Conservation (phyloP, 441 rosid species). For the Eruca vesicaria region DNA sequence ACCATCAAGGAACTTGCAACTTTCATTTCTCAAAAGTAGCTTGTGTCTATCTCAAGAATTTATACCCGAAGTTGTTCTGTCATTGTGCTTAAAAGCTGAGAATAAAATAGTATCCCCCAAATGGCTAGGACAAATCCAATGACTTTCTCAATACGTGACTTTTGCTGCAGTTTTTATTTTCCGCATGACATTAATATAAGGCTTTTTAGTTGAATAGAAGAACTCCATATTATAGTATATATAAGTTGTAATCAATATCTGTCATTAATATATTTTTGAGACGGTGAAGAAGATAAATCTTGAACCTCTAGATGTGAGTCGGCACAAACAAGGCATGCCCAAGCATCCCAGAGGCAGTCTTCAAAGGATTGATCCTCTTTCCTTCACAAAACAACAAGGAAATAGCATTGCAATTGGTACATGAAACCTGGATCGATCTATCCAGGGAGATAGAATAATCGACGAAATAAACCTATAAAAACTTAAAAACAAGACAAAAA, state of each 20-base stretch:
- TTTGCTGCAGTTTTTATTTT: constrained; percentile 65
- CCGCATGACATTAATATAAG: constrained; percentile 12
- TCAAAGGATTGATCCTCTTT: constrained; percentile 58
- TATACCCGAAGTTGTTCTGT: constrained; percentile 92
- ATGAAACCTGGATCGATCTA: neutral
- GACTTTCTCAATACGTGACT: constrained; percentile 79
- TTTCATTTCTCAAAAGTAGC: neutral
- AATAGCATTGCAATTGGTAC: neutral
- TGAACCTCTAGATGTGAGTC: constrained; percentile 82
- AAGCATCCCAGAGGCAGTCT: constrained; percentile 98
- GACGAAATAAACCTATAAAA: neutral
- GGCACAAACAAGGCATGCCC: constrained; percentile 93
- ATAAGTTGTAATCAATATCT: constrained; percentile 10
- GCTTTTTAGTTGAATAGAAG: constrained; percentile 31
- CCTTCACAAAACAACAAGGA: constrained; percentile 43
- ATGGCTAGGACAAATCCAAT: constrained; percentile 85
- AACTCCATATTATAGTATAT: constrained; percentile 16
- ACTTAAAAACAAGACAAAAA: neutral
- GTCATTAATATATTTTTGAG: neutral
- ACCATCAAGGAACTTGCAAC: constrained; percentile 27
- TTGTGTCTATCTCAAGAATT: neutral
- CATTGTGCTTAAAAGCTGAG: constrained; percentile 96
- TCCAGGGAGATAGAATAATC: neutral
- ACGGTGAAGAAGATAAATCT: constrained; percentile 13
- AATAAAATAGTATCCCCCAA: constrained; percentile 94